Base-by-base conservation (phyloP, 139 green algal genomes). In the Asterochloris erici region DNA sequence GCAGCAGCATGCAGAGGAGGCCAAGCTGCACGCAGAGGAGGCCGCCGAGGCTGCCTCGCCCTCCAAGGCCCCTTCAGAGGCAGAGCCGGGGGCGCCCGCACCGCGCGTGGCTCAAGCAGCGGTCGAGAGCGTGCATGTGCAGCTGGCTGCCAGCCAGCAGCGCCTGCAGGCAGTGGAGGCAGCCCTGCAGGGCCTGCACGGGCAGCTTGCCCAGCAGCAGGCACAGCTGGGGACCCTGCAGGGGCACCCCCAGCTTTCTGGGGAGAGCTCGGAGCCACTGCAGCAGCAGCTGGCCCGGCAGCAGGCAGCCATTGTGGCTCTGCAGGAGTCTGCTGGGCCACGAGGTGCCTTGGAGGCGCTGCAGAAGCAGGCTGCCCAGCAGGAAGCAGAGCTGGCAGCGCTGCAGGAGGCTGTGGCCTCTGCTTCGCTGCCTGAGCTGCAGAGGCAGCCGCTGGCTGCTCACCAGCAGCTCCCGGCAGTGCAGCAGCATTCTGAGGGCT, bases 1-100 rank as follows among this genome's bases (percentile, higher is more conserved):
- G 54, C 60, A 80, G 76, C 76, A 80, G 76, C 76, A 69, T 80
- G 76, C 76, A 29, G 76, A 80, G 76, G 38, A 54, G 76, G 76
- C 76, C 29, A 62, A 80, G 76, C 47, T 70, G 76, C 76, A 69
- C 68, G 76, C 76, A 29, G 76, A 80, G 76, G 76, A 80, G 38
- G 76, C 76, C 69, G 47, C 54, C 12, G 76, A 80, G n/a, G 76
- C 76, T 60, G 76, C 60, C 68, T 61, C 76, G 17, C 24, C 76
- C 21, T 80, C 60, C 60, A 68, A 80, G 76, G 47, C 64, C 64
- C 54, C 74, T 68, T 14, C 66, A 60, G 23, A 79, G 38, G 74
- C 74, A 12, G 23, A 68, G 27, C 11, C 74, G 29, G 15, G 19
- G 17, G 26, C 74, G 21, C n/a, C 29, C 16, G 26, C 38, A 68